Base-by-base conservation (phyloP, 1,139 yeast species). In the Geotrichum armillariae region DNA sequence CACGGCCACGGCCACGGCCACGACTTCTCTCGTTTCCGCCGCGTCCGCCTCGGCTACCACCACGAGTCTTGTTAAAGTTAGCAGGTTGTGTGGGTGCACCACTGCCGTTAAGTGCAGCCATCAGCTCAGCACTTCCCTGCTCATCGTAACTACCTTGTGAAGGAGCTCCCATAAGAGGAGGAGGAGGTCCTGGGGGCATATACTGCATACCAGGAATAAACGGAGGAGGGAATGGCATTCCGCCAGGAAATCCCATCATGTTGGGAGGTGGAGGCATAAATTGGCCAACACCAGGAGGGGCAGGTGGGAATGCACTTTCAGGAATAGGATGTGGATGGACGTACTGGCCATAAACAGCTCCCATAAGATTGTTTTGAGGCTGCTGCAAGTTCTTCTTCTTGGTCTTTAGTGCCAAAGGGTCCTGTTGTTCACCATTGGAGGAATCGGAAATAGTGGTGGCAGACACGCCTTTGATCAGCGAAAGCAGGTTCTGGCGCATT, bases 361-460 rank as follows among this genome's bases (percentile, higher is more conserved):
- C 79, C 53, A 68, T 57, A 49, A 80, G 71, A 46, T 76, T 73
- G 55, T 71, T 37, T 23, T 76, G 75, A 5, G 56, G 58, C 57
- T 56, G 56, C 36, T 56, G 52, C 14, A 54, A 55, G 45, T 66
- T 57, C 33, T 62, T 56, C 46, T 76, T 73, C 53, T 72, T 66
- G 38, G 74, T 68, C 43, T 66, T 63, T 41, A 61, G 61, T 42
- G 49, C 45, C 3, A 47, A 53, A 3, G 59, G 57, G 5, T 50
- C 61, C 17, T 52, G 47, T 14, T 58, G 53, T 36, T 58, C 37
- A 20, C 49, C 56, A 54, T 39, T 50, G 35, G 57, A 53, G 9
- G 56, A 47, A 8, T 47, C 56, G 31, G 50, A 53, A 20, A 59
- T 58, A 16, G 46, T 41, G 23, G 58, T 51, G 23, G 45, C 55